Conservation (phyloP, 1,284 basidiomycete genomes). For the Ceratobasidium sp. region DNA sequence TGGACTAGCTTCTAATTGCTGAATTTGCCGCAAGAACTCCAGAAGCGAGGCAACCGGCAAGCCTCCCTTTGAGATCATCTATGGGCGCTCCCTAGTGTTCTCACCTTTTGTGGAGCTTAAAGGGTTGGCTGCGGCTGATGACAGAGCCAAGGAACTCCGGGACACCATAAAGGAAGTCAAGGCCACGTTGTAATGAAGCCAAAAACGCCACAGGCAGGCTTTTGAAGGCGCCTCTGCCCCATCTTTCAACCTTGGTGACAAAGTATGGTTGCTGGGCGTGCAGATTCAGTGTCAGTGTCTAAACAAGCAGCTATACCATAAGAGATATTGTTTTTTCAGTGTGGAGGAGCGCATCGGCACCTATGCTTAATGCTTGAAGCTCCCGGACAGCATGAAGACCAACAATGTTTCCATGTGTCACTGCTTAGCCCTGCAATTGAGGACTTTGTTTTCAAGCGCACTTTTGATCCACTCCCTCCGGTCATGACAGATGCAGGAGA, state of each 20-base stretch:
- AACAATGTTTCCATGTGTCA: slow-evolving; percentile 10
- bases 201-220: not conserved
- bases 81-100: not conserved
- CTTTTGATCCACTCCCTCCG: not conserved
- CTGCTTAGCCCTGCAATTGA: not conserved
- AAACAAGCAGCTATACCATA: slow-evolving; percentile 18
- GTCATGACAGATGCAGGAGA: not conserved
- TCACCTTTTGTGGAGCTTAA: not conserved
- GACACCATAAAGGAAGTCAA: not conserved
- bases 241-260: not conserved
- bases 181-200: not conserved
- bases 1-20: slow-evolving; percentile 3
- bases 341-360: slow-evolving; percentile 15
- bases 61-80: not conserved
- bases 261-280: not conserved
- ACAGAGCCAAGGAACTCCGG: not conserved
- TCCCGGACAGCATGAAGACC: slow-evolving; percentile 10
- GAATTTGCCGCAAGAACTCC: slow-evolving; percentile 41
- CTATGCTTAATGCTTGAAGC: slow-evolving; percentile 20
- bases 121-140: not conserved
- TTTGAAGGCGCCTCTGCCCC: not conserved
- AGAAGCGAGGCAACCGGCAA: not conserved
- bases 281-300: not conserved
- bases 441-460: not conserved
- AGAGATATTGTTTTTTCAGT: slow-evolving; percentile 15